These are phyloP conservation scores for Euclidium syriacum DNA, from an alignment of 345 rosid species.

Conservation along the genomic window DNA sequence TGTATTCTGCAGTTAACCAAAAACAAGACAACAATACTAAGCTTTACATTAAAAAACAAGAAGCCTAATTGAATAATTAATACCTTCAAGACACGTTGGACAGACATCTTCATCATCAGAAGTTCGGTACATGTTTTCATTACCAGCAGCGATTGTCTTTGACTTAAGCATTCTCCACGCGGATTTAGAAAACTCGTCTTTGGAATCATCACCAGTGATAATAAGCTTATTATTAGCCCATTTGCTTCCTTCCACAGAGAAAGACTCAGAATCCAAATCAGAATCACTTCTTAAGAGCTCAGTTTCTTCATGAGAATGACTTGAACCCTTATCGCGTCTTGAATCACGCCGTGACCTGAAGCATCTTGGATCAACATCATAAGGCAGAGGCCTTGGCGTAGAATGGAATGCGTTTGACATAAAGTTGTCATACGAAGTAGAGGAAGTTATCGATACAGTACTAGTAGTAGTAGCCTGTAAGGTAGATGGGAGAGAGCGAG, in stretches of 20 bases:
- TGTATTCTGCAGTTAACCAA: conserved; percentile 58
- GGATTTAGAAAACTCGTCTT: conserved; percentile 50
- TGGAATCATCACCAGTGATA: conserved; percentile 44
- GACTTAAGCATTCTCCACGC: conserved; percentile 44
- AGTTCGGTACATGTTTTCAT: conserved; percentile 42
- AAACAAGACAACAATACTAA: neutral
- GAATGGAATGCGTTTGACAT: conserved; percentile 70
- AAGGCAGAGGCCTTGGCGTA: conserved; percentile 98
- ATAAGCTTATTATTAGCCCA: conserved; percentile 41
- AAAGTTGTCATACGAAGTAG: conserved; percentile 68
- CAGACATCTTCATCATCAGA: conserved; percentile 93
- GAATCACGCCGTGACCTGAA: conserved; percentile 54
- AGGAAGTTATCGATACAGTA: conserved; percentile 55
- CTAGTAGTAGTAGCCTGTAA: conserved; percentile 58
- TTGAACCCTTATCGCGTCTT: conserved; percentile 83
- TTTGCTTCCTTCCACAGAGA: conserved; percentile 58
- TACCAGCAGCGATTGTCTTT: conserved; percentile 35
- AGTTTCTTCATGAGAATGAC: conserved; percentile 78
- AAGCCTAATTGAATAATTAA: conserved; percentile 3
- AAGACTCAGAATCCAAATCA: conserved; percentile 54
- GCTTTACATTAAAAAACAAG: neutral
- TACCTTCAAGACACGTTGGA: conserved; percentile 99
- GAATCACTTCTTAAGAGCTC: conserved; percentile 67
- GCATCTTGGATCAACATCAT: conserved; percentile 70
- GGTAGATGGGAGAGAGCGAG: conserved; percentile 68